Evolutionary conservation across 1,139 yeast genomes (phyloP), one percentile per base, ranked within the genome.

Genomic region (Kodamaea suecica): DNA sequence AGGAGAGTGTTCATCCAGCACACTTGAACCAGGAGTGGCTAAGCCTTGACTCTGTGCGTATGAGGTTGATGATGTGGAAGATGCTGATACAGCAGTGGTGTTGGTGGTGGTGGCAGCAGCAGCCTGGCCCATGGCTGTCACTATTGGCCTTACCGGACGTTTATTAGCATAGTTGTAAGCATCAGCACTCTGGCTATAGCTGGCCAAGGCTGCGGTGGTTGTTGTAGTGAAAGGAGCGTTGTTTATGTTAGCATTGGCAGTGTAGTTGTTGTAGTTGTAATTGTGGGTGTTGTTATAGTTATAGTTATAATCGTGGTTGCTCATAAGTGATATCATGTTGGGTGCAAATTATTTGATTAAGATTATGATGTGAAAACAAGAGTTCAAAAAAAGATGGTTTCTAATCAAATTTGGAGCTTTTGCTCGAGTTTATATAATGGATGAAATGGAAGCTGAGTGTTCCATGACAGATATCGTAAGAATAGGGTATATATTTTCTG

Each of bases 241-340:
- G n/a, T n/a, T n/a, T n/a, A n/a, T n/a, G n/a, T n/a, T n/a, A n/a
- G n/a, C 21, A 9, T 19, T 19, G 21, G 9, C 21, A 6, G 21
- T 19, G 21, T 9, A 6, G 21, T 19, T 19, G 9, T 9, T 6
- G 21, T 9, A 6, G 9, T 19, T 9, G 9, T 9, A 6, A 19
- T 9, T 19, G 21, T 19, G 21, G 21, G 21, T 19, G 21, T 19
- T 19, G 6, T 8, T 11, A 8, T 9, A 11, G 13, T 28, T 28
- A 13, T 16, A 17, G 24, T 31, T 13, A 26, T 35, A 27, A n/a
- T n/a, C n/a, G 28, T 31, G 27, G 31, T 26, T 25, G 28, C 25
- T 35, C 34, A 35, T 31, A n/a, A 30, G 28, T n/a, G 38, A 32
- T 12, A 35, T 8, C 38, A 35, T 35, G 7, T 19, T 19, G 21